phyloP scores from a whole-genome alignment of 495 filamentous ascomycete genomes.

The Penicillium herquei region DNA sequence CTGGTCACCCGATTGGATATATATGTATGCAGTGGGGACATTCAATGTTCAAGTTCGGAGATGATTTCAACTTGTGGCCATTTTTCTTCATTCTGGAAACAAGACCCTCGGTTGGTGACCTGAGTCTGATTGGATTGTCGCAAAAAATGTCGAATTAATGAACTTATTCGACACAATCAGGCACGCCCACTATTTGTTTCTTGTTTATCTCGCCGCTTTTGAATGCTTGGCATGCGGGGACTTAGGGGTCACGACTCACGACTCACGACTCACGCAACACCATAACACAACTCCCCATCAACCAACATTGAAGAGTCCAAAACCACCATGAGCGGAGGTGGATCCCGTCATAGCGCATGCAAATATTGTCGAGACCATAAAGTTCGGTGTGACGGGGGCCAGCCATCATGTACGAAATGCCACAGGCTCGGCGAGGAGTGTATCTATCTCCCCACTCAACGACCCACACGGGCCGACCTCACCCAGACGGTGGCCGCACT shows the following conservation, averaged over 20 bases:
- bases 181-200: too few relatives aligned
- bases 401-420: not conserved
- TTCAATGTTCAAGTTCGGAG: too few relatives aligned
- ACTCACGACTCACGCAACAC: not conserved
- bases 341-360: not conserved
- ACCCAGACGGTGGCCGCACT: not conserved
- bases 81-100: too few relatives aligned
- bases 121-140: too few relatives aligned
- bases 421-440: not conserved
- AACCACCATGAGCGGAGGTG: not conserved
- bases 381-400: not conserved
- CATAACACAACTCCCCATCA: not conserved
- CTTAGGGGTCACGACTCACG: too few relatives aligned
- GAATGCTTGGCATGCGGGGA: not conserved
- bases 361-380: not conserved
- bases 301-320: not conserved
- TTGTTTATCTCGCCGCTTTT: not conserved
- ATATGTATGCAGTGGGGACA: too few relatives aligned
- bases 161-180: too few relatives aligned
- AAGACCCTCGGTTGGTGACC: too few relatives aligned
- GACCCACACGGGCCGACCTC: not conserved
- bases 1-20: too few relatives aligned
- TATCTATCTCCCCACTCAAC: not conserved
- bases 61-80: too few relatives aligned
- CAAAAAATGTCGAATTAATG: too few relatives aligned